Evolutionary conservation across 129 eudicot species (phyloP), one percentile per base, ranked within the genome.

Genomic region (Flaveria brownii): DNA sequence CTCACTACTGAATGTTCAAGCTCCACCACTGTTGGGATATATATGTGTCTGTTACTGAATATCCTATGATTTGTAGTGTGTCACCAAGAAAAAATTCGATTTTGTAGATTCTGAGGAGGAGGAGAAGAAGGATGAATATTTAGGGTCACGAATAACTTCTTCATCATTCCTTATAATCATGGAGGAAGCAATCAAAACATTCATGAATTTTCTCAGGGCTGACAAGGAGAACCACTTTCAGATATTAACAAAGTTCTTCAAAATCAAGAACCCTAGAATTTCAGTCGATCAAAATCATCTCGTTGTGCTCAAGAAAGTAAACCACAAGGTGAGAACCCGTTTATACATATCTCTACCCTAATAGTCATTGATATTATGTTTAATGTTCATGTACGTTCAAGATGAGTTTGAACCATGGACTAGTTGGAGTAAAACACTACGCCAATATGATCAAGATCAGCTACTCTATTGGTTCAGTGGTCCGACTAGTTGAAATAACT

Each of bases 121-220:
- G 22, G 90, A 87, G 41, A 87, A 86, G 76, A 80, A 51, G 59
- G 90, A 85, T 8, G 92, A 82, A 77, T 76, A 83, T 63, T 68
- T 74, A n/a, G 77, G 89, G 6, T 84, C 96, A 64, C 89, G 96
- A 87, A 95, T 95, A 10, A 72, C 89, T 4, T 95, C 99, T 39
- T 82, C 67, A 54, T 76, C 90, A 59, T 95, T 95, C 62, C 86
- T 91, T 16, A 46, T 22, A 16, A 89, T 91, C 49, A 85, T 95
- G 88, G 99, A 89, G 82, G 99, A 89, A 78, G 77, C 93, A 77
- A 95, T 95, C 47, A 88, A 81, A 74, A 95, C 97, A 50, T 95
- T 95, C 82, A 91, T 89, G 99, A 80, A 79, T 73, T 95, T 95
- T 84, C 89, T 95, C 16, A 89, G 77, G 84, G 97, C 92, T 73